Evolutionary conservation across 2,329 filamentous ascomycete species (phyloP), one percentile per base, ranked within the genome.

Genomic region (Sclerotinia sclerotiorum): DNA sequence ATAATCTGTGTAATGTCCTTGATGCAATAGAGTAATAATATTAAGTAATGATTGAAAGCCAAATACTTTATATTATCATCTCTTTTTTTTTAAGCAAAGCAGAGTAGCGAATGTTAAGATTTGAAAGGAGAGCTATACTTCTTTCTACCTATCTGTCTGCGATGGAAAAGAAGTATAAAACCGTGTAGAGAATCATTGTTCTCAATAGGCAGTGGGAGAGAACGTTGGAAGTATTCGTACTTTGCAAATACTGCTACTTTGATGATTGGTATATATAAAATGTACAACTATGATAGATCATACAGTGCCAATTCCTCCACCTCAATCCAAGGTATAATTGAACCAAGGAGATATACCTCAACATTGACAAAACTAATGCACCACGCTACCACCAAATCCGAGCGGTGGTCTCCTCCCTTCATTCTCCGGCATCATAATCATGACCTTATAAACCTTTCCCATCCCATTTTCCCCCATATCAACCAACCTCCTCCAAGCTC

Each of bases 401-500:
- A 97, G 93, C 2, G 94, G 94, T 69, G 89, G 85, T 74, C 93
- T 87, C 70, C 82, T 84, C 1, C 90, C 89, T 48, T 84, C 85
- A 72, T 91, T 92, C 79, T 94, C 90, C 0, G 95, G 95, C 75
- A 98, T 77, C 74, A 99, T 92, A 17, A 94, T 92, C 84, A 99
- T 84, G 32, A 88, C 94, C 81, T 98, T 97, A 79, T 99, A 99
- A 29, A 97, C 82, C 81, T 90, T 94, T 0, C 95, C 95, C 95
- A 99, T 99, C 0, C 93, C 94, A 64, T 87, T 88, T 1, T 88
- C 90, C 0, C 91, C 90, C 54, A 88, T 84, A 78, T 97, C 94
- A n/a, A 97, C 87, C 64, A 99, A 81, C 70, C 95, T 84, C 80
- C 87, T 90, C 87, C 93, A 96, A 0, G 90, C 89, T 71, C 83